phyloP scores from a whole-genome alignment of 2,329 filamentous ascomycete species.

The Colletotrichum salicis region DNA sequence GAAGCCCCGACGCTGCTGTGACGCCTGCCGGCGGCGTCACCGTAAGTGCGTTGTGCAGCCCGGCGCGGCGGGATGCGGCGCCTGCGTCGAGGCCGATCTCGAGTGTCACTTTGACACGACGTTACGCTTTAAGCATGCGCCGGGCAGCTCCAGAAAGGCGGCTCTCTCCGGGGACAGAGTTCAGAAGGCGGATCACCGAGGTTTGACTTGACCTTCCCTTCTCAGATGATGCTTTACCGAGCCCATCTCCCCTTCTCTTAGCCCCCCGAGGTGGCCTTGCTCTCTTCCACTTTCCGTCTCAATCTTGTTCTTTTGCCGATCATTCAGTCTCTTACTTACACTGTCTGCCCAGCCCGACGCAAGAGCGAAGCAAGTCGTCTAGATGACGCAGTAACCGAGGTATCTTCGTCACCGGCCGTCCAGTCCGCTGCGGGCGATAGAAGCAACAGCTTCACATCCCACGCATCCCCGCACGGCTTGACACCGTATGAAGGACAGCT shows the following conservation, averaged over 20 bases:
- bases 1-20: constrained; percentile 29
- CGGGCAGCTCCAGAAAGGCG: constrained; percentile 16
- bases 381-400: constrained; percentile 3
- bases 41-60: constrained; percentile 29
- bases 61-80: constrained; percentile 24
- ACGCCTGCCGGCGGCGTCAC: constrained; percentile 31
- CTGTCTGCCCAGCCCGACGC: constrained; percentile 5
- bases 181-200: constrained; percentile 14
- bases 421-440: background rate
- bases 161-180: background rate
- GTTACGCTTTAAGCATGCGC: constrained; percentile 28
- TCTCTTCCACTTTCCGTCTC: background rate
- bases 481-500: background rate
- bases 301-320: background rate
- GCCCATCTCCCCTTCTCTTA: background rate
- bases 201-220: constrained; percentile 14
- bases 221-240: background rate
- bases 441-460: constrained; percentile 9
- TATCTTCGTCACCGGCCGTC: constrained; percentile 7
- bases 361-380: constrained; percentile 4
- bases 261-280: background rate
- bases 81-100: constrained; percentile 22
- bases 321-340: too few relatives aligned
- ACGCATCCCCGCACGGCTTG: constrained; percentile 3
- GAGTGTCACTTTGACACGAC: constrained; percentile 27